Evolutionary conservation across 1,284 basidiomycete species (phyloP), one percentile per base, ranked within the genome.

Genomic region (Cutaneotrichosporon arboriforme): DNA sequence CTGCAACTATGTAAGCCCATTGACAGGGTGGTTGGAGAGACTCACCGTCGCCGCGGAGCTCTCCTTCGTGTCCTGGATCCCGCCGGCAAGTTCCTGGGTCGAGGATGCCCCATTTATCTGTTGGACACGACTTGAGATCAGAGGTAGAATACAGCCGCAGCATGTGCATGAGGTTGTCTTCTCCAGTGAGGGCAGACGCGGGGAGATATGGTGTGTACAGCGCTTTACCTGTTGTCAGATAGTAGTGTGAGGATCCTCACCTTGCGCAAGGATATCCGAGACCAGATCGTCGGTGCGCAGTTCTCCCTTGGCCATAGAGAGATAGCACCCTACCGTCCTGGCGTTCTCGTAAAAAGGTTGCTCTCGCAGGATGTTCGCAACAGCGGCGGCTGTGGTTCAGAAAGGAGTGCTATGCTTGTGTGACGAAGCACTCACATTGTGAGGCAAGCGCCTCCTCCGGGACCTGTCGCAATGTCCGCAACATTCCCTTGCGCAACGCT

Each of bases 71-170:
- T 15, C 40, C 53, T 7, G 50, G 49, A 39, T 70, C 70, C 9
- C 55, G 48, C 12, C 71, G 55, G 15, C 46, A 35, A 14, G 53
- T 44, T 9, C 73, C 69, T 0, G 73, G 70, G 49, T 75, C 74
- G 1, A 73, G 53, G 15, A 76, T 75, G 1, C 73, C 74, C 74
- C 74, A 76, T 46, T 69, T 73, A 55, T 76, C 74, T 13, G 65
- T 37, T 8, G 67, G 66, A 52, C 71, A 72, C 14, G 17, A 35
- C 1, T 55, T 57, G 3, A 72, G 61, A 53, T 76, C 74, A 4
- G 55, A 56, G 0, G 46, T 23, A 2, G 67, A 67, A 54, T 75
- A 73, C 22, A 76, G 59, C 8, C 70, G 52, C 18, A 73, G 58
- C 71, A 76, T 73, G 20, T 61, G 57, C 74, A 76, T 75, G 33